Conservation (phyloP, 768 basidiomycete species). For the Tricholoma matsutake region DNA sequence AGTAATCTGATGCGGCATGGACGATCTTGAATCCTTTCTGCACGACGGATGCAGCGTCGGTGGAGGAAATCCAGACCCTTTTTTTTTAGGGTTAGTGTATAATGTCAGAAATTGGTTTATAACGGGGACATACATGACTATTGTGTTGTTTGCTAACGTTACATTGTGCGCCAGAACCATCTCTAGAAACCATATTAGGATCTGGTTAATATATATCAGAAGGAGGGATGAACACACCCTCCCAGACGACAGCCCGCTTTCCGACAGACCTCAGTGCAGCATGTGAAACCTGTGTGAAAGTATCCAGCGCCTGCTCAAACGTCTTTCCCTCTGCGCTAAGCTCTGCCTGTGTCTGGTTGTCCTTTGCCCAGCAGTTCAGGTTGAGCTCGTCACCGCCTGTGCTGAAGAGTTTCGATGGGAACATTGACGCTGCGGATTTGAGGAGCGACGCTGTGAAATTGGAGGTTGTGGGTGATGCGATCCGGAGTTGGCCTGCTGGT, state of each 20-base stretch:
- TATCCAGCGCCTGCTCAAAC: slow-evolving; percentile 59
- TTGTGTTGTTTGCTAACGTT: slow-evolving; percentile 44
- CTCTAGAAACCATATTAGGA: slow-evolving; percentile 44
- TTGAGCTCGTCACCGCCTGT: slow-evolving; percentile 88
- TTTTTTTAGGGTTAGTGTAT: not conserved
- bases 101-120: slow-evolving; percentile 6
- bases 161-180: slow-evolving; percentile 60
- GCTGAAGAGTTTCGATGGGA: slow-evolving; percentile 60
- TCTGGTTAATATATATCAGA: not conserved
- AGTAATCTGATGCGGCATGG: slow-evolving; percentile 71
- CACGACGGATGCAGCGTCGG: slow-evolving; percentile 55
- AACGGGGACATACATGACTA: slow-evolving; percentile 47
- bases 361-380: slow-evolving; percentile 56
- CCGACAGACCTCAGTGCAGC: slow-evolving; percentile 47
- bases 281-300: slow-evolving; percentile 63
- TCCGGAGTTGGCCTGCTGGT: slow-evolving; percentile 79
- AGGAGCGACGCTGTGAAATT: slow-evolving; percentile 61
- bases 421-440: slow-evolving; percentile 43
- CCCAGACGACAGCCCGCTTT: slow-evolving; percentile 83
- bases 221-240: slow-evolving; percentile 40
- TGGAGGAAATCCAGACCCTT: slow-evolving; percentile 73
- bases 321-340: slow-evolving; percentile 48
- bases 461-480: slow-evolving; percentile 55
- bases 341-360: slow-evolving; percentile 53
- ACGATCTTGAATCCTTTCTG: slow-evolving; percentile 59